Percentiles rank a stretch among this genome's conserved stretches.
phyloP scores from a whole-genome alignment of 371 early-diverging fungal genomes.

The Umbelopsis sp. region DNA sequence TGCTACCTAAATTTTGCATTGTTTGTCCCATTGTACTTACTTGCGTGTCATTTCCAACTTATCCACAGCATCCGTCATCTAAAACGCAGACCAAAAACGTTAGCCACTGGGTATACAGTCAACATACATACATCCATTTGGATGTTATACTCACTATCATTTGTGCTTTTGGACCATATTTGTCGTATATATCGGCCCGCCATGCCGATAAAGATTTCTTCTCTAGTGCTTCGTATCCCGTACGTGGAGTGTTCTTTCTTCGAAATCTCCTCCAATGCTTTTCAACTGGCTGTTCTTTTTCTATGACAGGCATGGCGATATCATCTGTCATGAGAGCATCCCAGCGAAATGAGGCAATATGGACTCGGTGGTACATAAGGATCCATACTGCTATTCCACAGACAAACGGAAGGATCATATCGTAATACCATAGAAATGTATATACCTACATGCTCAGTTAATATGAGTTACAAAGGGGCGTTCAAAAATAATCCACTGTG shows the following conservation, averaged over 20 bases:
- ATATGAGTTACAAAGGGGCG: neutral
- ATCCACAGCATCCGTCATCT: slow-evolving; percentile 41
- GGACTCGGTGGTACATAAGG: slow-evolving; percentile 23
- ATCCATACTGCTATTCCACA: slow-evolving; percentile 16
- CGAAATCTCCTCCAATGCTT: slow-evolving; percentile 27
- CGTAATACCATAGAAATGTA: slow-evolving; percentile 44
- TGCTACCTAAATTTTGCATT: neutral
- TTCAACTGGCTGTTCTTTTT: slow-evolving; percentile 25
- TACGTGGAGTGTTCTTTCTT: slow-evolving; percentile 24
- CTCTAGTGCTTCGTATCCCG: slow-evolving; percentile 29
- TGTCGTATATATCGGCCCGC: slow-evolving; percentile 33
- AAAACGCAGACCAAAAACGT: neutral
- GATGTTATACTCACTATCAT: slow-evolving; percentile 28
- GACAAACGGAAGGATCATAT: slow-evolving; percentile 31
- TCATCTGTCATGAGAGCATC: slow-evolving; percentile 28
- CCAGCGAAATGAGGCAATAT: slow-evolving; percentile 23
- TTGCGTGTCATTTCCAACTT: slow-evolving; percentile 44
- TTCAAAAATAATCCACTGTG: neutral
- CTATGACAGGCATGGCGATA: slow-evolving; percentile 33
- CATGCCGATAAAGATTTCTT: slow-evolving; percentile 37
- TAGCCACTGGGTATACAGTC: too few relatives aligned
- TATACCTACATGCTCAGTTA: slow-evolving; percentile 21
- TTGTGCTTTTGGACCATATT: slow-evolving; percentile 41
- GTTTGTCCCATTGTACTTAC: slow-evolving; percentile 23
- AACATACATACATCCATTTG: too few relatives aligned